Conservation (phyloP, 805 yeast genomes). For the Yarrowia hollandica region DNA sequence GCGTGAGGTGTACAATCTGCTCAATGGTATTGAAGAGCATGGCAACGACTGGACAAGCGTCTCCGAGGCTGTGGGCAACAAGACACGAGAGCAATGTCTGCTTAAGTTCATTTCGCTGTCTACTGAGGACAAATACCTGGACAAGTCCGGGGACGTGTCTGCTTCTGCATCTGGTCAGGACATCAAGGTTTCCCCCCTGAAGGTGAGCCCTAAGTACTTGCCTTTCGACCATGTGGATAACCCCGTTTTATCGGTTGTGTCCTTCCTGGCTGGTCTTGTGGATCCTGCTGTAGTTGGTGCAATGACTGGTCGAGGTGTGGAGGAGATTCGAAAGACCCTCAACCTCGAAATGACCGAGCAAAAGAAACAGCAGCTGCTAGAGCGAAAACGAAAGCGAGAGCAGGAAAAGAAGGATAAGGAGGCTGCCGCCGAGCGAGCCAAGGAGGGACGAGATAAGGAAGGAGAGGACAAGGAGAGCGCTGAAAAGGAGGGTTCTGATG, state of each 20-base stretch:
- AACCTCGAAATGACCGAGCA: conserved; percentile 19
- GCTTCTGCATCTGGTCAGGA: conserved; percentile 28
- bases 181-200: conserved; percentile 66
- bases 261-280: conserved; percentile 80
- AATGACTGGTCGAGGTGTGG: conserved; percentile 57
- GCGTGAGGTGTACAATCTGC: conserved; percentile 58
- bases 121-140: conserved; percentile 69
- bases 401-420: conserved; percentile 35
- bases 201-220: conserved; percentile 64
- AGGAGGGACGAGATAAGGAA: conserved; percentile 31
- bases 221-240: conserved; percentile 86
- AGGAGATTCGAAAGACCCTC: conserved; percentile 55
- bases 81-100: conserved; percentile 76
- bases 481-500: conserved; percentile 6
- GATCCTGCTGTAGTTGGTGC: conserved; percentile 85
- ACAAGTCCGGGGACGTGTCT: conserved; percentile 30
- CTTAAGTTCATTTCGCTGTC: conserved; percentile 67
- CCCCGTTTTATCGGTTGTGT: conserved; percentile 90
- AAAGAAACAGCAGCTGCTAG: conserved; percentile 4
- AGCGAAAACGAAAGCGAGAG: conserved; percentile 23
- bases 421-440: conserved; percentile 17
- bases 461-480: conserved; percentile 19
- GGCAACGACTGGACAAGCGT: conserved; percentile 80
- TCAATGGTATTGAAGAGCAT: conserved; percentile 61
- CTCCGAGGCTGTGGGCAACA: conserved; percentile 63